Evolutionary conservation across 495 filamentous ascomycete genomes (phyloP).

Genomic region (Aspergillus bertholletiae): DNA sequence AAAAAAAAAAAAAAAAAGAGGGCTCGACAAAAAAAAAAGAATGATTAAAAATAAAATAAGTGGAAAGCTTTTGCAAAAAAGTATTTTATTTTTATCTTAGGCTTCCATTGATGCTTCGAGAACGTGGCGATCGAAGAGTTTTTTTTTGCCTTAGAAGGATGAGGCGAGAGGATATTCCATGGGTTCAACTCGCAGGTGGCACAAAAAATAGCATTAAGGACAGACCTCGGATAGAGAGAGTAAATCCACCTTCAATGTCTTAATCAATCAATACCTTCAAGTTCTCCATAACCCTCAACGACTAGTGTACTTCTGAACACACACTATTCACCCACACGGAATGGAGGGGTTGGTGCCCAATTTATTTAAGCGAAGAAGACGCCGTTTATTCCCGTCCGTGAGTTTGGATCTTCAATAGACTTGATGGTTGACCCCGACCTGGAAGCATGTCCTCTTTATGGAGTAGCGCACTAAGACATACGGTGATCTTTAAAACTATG

Average conservation of each 20-base stretch:
- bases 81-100: background rate
- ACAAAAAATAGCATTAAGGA: background rate
- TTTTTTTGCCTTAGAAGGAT: background rate
- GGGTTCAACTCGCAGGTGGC: background rate
- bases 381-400: conserved; percentile 17
- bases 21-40: background rate
- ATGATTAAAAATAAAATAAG: conserved; percentile 1
- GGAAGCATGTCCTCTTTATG: too few species aligned
- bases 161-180: background rate
- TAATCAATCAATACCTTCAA: background rate
- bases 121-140: background rate
- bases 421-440: background rate
- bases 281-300: background rate
- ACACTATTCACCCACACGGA: conserved; percentile 9
- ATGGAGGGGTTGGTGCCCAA: conserved; percentile 23
- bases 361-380: conserved; percentile 15
- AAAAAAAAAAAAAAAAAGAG: background rate
- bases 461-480: too few species aligned
- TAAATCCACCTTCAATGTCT: background rate
- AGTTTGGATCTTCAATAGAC: background rate
- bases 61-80: background rate
- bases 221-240: background rate
- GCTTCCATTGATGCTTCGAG: background rate
- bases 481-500: background rate
- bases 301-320: conserved; percentile 12